Percentiles rank a stretch among this genome's conserved stretches.
Evolutionary conservation across 352 stramenopile species (phyloP).

Genomic region (Phytophthora pistaciae): DNA sequence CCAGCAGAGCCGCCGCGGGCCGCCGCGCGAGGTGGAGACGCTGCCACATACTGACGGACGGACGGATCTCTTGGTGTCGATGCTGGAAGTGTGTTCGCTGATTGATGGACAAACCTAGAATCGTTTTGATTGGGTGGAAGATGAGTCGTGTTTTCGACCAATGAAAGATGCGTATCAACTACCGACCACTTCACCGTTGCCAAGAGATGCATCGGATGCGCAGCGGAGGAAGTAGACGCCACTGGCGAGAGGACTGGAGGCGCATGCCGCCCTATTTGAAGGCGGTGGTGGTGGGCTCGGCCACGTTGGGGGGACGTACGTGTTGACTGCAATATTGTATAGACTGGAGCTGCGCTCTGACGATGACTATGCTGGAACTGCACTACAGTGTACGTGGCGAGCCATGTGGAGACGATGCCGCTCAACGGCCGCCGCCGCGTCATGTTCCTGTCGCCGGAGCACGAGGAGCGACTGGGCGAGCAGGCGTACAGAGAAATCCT

Average conservation of each 20-base stretch:
- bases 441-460: conserved; percentile 69
- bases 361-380: conserved; percentile 4
- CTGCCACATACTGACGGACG: conserved; percentile 26
- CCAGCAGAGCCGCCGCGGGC: conserved; percentile 10
- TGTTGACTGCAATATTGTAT: neutral
- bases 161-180: conserved; percentile 8
- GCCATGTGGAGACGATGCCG: conserved; percentile 73
- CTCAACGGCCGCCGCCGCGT: conserved; percentile 59
- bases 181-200: conserved; percentile 2
- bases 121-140: neutral
- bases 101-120: conserved; percentile 2
- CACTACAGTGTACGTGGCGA: conserved; percentile 49
- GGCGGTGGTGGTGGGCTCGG: conserved; percentile 31
- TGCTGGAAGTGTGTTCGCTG: conserved; percentile 5
- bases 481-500: conserved; percentile 62
- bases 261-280: conserved; percentile 49
- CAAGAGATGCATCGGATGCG: neutral
- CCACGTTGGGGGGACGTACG: conserved; percentile 41
- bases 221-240: neutral
- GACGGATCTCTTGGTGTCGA: conserved; percentile 1
- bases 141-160: conserved; percentile 8
- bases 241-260: conserved; percentile 44
- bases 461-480: conserved; percentile 62
- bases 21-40: conserved; percentile 25
- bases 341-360: neutral